These are phyloP conservation scores for Gossypium laxum DNA, from an alignment of 441 rosid genomes.

Conservation along the genomic window DNA sequence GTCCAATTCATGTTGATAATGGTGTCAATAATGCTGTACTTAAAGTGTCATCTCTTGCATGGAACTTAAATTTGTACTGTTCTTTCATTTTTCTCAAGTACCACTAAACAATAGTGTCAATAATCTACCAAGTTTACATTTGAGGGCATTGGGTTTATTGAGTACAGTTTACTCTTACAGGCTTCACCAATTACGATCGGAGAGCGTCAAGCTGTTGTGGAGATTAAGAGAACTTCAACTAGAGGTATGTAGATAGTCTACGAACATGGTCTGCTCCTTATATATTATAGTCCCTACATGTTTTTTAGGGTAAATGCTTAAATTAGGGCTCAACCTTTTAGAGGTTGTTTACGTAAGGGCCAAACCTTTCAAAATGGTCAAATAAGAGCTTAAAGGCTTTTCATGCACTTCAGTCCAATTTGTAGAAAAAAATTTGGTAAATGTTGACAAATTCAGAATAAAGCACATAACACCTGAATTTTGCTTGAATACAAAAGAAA, in stretches of 20 bases:
- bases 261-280: neutral
- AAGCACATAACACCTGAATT: too few species aligned
- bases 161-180: constrained; percentile 22
- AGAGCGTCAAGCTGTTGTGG: constrained; percentile 38
- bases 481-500: too few species aligned
- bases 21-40: neutral
- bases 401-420: too few species aligned
- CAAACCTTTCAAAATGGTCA: too few species aligned
- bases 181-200: constrained; percentile 51
- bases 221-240: constrained; percentile 43
- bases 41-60: neutral
- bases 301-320: neutral
- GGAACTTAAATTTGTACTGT: neutral
- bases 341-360: neutral
- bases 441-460: too few species aligned
- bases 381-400: too few species aligned
- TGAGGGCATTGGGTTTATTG: neutral
- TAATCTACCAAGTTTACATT: neutral
- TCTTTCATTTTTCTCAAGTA: neutral
- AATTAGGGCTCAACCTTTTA: neutral
- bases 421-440: too few species aligned
- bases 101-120: neutral
- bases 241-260: constrained; percentile 29
- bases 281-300: neutral
- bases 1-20: too few species aligned